Base-by-base conservation (phyloP, 208 protist genomes). In the Vickermania ingenoplastis region DNA sequence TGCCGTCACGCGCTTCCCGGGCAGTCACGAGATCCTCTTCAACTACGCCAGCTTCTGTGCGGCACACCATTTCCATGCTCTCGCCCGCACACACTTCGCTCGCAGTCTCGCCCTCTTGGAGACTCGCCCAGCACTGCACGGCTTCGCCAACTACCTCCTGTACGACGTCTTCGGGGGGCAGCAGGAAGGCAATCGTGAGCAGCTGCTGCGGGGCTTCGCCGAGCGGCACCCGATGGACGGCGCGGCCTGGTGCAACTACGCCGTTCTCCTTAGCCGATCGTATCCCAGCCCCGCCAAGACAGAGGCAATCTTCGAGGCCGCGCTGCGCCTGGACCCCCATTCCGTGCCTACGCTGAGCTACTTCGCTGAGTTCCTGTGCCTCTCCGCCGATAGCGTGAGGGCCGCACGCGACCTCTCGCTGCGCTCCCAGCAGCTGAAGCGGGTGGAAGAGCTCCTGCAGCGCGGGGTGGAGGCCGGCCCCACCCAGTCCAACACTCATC, bases 31-130 rank as follows among this genome's bases (percentile, higher is more conserved):
- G 22, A 67, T 91, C 21, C 67, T 87, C 17, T 73, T 86, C 23
- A 91, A 91, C 70, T 91, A 91, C 72, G 79, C 84, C 23, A 83
- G 76, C 17, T 77, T 91, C 50, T 91, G 84, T 72, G 70, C 68
- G 49, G 74, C 85, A 67, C 68, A 74, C 30, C 67, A 65, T 58
- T 73, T 65, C 59, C 62, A 73, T 50, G 49, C 45, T 1, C 67
- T 91, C 53, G 77, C 84, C 0, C 77, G 84, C 58, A 87, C 81
- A 63, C 83, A 86, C 66, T 86, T 83, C 57, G 72, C 84, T 1
- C 87, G 79, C 68, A 60, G 59, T n/a, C 71, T 73, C 2, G 76
- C 77, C 0, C 69, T 73, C 11, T 76, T 70, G 1, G 84, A 91
- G 51, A 51, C 69, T 25, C 72, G 78, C 41, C 75, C 73, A 53